Evolutionary conservation across 2,329 filamentous ascomycete species (phyloP), one percentile per base, ranked within the genome.

Genomic region (Rhytidhysteron rufulum): DNA sequence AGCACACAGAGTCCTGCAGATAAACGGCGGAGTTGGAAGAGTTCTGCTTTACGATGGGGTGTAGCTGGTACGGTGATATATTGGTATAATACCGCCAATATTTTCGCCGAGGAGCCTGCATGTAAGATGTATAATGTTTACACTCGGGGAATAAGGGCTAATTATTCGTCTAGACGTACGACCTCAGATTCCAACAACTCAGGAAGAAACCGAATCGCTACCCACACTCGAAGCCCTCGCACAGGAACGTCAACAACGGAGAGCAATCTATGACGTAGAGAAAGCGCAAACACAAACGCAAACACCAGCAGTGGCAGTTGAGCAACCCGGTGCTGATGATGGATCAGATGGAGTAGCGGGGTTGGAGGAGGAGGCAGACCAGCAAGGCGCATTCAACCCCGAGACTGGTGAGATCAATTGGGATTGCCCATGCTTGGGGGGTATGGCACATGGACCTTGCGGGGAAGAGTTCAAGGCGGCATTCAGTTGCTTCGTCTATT

Each of bases 381-480:
- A 91, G 62, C 83, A 97, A 68, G 93, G 88, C 41, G 93, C 93
- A 1, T 98, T 97, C 73, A 95, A 98, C 68, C 89, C 90, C 3
- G 93, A 97, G 73, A 98, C 93, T 8, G 93, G 93, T 54, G 93
- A 98, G 77, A 98, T 98, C 71, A 98, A 98, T 76, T 98, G 93
- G 93, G 93, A 97, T 65, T 98, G 93, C 68, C 93, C 93, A 13
- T 98, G 93, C 66, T 73, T 98, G 24, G 93, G 93, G 35, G 93
- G 93, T 39, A 98, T 98, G 93, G 93, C 93, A 6, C 72, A 95
- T 61, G 93, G 93, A 0, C 93, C 93, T 39, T 98, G 93, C 63
- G 93, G 93, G 34, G 88, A 94, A 63, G 83, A 97, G 60, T 98
- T 98, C 78, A 89, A 85, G 73, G 83, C 83, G 18, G 93, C 93